phyloP scores from a whole-genome alignment of 345 rosid genomes.

The Abelmoschus esculentus region DNA sequence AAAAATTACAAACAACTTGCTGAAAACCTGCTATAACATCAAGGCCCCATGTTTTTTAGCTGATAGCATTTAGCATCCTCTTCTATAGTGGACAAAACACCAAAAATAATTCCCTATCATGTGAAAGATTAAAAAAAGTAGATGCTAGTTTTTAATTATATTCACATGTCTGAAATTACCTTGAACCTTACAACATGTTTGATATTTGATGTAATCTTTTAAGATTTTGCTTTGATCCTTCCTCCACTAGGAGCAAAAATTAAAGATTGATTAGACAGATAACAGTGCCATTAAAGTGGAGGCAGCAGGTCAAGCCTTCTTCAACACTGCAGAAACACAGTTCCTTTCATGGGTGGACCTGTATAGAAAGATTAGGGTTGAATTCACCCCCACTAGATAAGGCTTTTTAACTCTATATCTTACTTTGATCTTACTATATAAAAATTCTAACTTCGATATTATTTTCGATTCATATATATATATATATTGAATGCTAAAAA shows the following conservation, averaged over 20 bases:
- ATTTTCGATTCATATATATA: no score
- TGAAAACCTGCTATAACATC: background rate
- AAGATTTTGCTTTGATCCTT: conserved; percentile 16
- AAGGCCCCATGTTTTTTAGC: conserved; percentile 1
- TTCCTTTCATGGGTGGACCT: background rate
- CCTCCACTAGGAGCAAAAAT: conserved; percentile 6
- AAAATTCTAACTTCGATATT: no score
- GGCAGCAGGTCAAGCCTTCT: conserved; percentile 8
- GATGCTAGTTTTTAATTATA: background rate
- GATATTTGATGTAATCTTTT: conserved; percentile 15
- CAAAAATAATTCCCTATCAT: conserved; percentile 1
- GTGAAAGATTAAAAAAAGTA: background rate
- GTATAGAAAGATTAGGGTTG: no score
- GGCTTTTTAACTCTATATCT: no score
- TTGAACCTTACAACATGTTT: conserved; percentile 13
- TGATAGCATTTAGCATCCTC: conserved; percentile 17
- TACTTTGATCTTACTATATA: no score
- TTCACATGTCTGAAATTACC: conserved; percentile 19
- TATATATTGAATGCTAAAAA: background rate
- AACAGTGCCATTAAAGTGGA: conserved; percentile 12
- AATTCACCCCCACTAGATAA: no score
- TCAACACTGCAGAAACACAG: conserved; percentile 1
- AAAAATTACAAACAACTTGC: background rate
- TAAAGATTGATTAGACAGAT: conserved; percentile 13
- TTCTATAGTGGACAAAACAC: conserved; percentile 1